Percentiles rank a stretch among this genome's conserved stretches.
phyloP scores from a whole-genome alignment of 139 green algal genomes.

The Trebouxia sp. region DNA sequence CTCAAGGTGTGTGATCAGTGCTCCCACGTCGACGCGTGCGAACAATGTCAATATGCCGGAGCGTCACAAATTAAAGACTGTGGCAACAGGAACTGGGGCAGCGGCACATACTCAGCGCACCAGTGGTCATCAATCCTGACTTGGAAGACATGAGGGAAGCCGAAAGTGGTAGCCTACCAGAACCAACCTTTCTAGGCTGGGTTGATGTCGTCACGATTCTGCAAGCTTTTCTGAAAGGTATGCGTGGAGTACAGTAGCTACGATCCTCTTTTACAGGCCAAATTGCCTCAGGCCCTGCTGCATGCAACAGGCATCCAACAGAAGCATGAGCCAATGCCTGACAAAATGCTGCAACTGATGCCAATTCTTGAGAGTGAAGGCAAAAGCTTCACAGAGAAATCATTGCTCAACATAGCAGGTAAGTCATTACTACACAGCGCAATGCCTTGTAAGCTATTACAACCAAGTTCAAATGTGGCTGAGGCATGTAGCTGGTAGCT shows the following conservation, averaged over 20 bases:
- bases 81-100: slow-evolving; percentile 48
- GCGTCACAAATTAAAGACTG: neutral
- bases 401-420: slow-evolving; percentile 64
- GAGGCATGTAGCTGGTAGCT: neutral
- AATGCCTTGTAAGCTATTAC: no score
- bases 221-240: slow-evolving; percentile 40
- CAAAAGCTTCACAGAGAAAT: slow-evolving; percentile 53
- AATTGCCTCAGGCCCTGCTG: slow-evolving; percentile 35
- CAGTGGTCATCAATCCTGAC: slow-evolving; percentile 49
- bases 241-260: neutral
- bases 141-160: slow-evolving; percentile 36
- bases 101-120: slow-evolving; percentile 68
- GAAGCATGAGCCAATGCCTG: slow-evolving; percentile 43
- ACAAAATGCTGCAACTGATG: slow-evolving; percentile 81
- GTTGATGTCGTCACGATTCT: slow-evolving; percentile 62
- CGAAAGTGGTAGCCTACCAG: slow-evolving; percentile 9
- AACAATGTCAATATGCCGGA: neutral
- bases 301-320: slow-evolving; percentile 19
- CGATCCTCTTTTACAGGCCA: neutral
- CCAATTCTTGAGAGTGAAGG: slow-evolving; percentile 69
- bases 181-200: slow-evolving; percentile 67
- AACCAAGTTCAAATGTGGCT: no score
- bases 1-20: slow-evolving; percentile 36
- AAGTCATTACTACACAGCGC: no score
- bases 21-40: neutral